These are phyloP conservation scores for Herpetospermum pedunculosum DNA, from an alignment of 306 rosid genomes.

Conservation along the genomic window DNA sequence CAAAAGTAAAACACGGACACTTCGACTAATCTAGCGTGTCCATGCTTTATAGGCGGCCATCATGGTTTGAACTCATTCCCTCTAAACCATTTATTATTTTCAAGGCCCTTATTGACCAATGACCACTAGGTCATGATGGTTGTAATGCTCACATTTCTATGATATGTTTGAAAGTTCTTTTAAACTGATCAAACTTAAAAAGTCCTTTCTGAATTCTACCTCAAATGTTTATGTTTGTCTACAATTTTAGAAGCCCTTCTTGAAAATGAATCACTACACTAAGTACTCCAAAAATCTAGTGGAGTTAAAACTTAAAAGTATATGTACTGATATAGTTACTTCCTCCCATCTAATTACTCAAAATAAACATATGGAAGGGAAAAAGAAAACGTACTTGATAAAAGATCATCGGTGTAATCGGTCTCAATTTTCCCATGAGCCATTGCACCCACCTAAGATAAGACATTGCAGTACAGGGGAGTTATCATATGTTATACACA, in stretches of 20 bases:
- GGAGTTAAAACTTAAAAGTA: neutral
- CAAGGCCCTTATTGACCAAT: too few relatives aligned
- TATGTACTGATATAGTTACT: neutral
- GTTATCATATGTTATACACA: neutral
- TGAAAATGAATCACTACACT: neutral
- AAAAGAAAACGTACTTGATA: constrained; percentile 38
- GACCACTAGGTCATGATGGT: too few relatives aligned
- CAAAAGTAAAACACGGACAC: too few relatives aligned
- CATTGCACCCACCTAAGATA: constrained; percentile 82
- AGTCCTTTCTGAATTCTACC: neutral
- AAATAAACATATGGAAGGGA: neutral
- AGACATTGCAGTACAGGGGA: constrained; percentile 6
- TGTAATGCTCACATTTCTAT: too few relatives aligned
- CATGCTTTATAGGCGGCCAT: too few relatives aligned
- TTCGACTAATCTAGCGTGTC: too few relatives aligned
- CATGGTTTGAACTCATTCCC: too few relatives aligned
- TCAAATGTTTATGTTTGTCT: neutral
- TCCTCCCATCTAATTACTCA: neutral
- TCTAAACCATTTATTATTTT: too few relatives aligned
- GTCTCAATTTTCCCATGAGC: constrained; percentile 79
- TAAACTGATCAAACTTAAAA: neutral
- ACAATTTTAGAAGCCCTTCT: neutral
- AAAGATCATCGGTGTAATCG: constrained; percentile 56
- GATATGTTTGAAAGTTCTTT: neutral
- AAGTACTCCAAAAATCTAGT: neutral